Percentiles rank a stretch among this genome's conserved stretches.
Conservation (phyloP, 805 yeast species). For the Pichia scutulata region DNA sequence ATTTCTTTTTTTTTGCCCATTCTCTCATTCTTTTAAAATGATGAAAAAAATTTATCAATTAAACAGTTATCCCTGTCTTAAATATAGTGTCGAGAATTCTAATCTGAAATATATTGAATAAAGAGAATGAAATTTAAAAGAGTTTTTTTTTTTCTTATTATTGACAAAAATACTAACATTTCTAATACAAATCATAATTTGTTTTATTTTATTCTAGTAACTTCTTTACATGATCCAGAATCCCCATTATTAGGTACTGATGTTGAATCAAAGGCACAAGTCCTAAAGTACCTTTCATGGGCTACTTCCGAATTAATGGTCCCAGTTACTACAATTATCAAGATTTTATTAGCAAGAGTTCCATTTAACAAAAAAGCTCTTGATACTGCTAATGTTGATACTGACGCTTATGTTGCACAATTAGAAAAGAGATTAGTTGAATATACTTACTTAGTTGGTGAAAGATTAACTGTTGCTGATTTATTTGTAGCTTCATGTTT, state of each 20-base stretch:
- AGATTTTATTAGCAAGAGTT: constrained; percentile 51
- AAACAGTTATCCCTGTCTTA: constrained; percentile 87
- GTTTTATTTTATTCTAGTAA: constrained; percentile 27
- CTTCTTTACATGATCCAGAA: constrained; percentile 36
- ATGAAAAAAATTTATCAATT: constrained; percentile 45
- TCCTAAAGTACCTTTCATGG: constrained; percentile 73
- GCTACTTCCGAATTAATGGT: constrained; percentile 60
- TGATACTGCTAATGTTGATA: constrained; percentile 26
- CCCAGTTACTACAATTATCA: constrained; percentile 41
- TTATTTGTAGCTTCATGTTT: constrained; percentile 35
- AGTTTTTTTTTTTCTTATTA: background rate
- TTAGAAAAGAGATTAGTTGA: constrained; percentile 48
- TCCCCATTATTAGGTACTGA: constrained; percentile 52
- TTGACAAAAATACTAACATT: constrained; percentile 15
- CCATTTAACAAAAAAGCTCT: constrained; percentile 72
- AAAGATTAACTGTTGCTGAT: constrained; percentile 40
- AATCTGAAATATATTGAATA: constrained; percentile 38
- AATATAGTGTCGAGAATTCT: constrained; percentile 61
- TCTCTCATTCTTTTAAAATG: constrained; percentile 29
- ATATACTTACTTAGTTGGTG: constrained; percentile 41
- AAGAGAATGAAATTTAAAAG: background rate
- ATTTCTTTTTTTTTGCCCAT: background rate
- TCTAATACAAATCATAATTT: constrained; percentile 9
- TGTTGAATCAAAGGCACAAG: constrained; percentile 52
- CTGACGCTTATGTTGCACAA: constrained; percentile 33